Evolutionary conservation across 2,329 filamentous ascomycete species (phyloP).

Genomic region (Calonectria montana): DNA sequence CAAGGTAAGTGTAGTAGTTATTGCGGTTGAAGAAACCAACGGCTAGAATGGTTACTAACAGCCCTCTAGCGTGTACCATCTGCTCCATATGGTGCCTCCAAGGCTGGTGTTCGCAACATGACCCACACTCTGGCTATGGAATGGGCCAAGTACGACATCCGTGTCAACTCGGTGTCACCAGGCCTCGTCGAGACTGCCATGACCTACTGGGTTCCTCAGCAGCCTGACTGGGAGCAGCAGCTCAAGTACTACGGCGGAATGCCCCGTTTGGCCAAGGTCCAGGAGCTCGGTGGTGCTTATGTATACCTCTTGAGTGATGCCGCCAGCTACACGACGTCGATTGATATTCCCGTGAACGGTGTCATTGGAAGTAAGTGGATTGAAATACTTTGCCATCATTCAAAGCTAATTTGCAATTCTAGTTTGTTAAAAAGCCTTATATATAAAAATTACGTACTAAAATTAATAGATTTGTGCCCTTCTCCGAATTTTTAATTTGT

Average conservation of each 20-base stretch:
- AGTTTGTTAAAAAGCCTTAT: constrained; percentile 24
- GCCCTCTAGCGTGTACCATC: constrained; percentile 33
- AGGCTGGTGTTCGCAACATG: constrained; percentile 55
- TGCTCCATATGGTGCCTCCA: constrained; percentile 59
- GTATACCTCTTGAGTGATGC: constrained; percentile 66
- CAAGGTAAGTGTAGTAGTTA: constrained; percentile 39
- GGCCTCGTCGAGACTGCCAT: constrained; percentile 52
- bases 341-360: constrained; percentile 56
- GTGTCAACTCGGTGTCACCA: constrained; percentile 30
- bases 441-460: not conserved
- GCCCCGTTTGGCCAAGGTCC: constrained; percentile 62
- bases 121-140: constrained; percentile 57
- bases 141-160: constrained; percentile 57
- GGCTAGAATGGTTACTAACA: not conserved
- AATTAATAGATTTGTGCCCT: not conserved
- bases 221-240: constrained; percentile 66
- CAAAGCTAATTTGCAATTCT: not conserved
- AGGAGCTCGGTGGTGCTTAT: constrained; percentile 68
- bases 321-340: constrained; percentile 60
- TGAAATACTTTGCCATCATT: not conserved
- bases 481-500: not conserved
- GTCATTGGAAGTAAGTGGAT: constrained; percentile 29
- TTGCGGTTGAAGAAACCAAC: not conserved
- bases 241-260: constrained; percentile 70
- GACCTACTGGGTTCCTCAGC: constrained; percentile 62